phyloP scores from a whole-genome alignment of 306 rosid genomes.

The apple (Malus domestica) region ASM211411v1 NC_041791.1:1636001-1636500 shows the following conservation, averaged over 20 bases:
- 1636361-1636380: not conserved
- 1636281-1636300: slow-evolving; percentile 78
- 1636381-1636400: not conserved
- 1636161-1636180: slow-evolving; percentile 4
- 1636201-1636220: slow-evolving; percentile 85
- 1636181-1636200: slow-evolving; percentile 84
- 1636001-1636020: not conserved
- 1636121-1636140: not conserved
- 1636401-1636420: not conserved
- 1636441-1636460: slow-evolving; percentile 64
- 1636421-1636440: not conserved
- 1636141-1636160: not conserved
- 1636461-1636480: slow-evolving; percentile 88
- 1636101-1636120: not conserved
- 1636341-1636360: not conserved
- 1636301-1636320: slow-evolving; percentile 3
- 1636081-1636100: not conserved
- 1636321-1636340: not conserved
- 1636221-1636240: slow-evolving; percentile 68
- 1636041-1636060: not conserved
- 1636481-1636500: slow-evolving; percentile 91
- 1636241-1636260: slow-evolving; percentile 92
- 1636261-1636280: slow-evolving; percentile 83
- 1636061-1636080: not conserved
- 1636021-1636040: not conserved